Base-by-base conservation (phyloP, 345 rosid genomes). In the Hibiscus syriacus region DNA sequence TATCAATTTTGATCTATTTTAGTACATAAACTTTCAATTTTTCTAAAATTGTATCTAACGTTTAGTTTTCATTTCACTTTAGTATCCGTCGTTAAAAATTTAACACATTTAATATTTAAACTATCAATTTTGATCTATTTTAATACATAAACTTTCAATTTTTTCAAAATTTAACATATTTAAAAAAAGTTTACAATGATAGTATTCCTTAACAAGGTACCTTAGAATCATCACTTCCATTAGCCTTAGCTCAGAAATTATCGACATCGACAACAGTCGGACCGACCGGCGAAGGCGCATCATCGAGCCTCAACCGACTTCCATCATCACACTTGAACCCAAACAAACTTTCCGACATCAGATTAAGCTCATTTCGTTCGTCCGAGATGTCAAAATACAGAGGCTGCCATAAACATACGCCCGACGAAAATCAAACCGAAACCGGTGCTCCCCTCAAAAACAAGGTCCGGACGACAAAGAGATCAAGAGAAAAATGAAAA, bases 221-320 rank as follows among this genome's bases (percentile, higher is more conserved):
- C 82, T 80, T 29, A 53, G 86, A 80, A 74, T 87, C 87, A 46
- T 87, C 92, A 8, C 52, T 55, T 75, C 89, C 87, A 11, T 82
- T 76, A 60, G 76, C 89, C 68, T 63, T 83, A 61, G 92, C 92
- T 71, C 86, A 86, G 25, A 76, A 87, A 54, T 34, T 55, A 58
- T 87, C 78, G 22, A 87, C 87, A 67, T 75, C 80, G 52, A 79
- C 79, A 17, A 72, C 41, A 68, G 38, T 26, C 20, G 74, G 32
- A 30, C 86, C 11, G 11, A 36, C 26, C 13, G 69, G 46, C 48
- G 72, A 16, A 10, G 30, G 55, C 29, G 69, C 63, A 2, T 5
- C 25, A 45, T 43, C 26, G 23, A 14, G 22, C 59, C 72, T 76
- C 14, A 25, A 36, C 55, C 48, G 10, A 43, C 30, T 14, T 5